Evolutionary conservation across 139 green algal genomes (phyloP).

Genomic region (Chlorella vulgaris): DNA sequence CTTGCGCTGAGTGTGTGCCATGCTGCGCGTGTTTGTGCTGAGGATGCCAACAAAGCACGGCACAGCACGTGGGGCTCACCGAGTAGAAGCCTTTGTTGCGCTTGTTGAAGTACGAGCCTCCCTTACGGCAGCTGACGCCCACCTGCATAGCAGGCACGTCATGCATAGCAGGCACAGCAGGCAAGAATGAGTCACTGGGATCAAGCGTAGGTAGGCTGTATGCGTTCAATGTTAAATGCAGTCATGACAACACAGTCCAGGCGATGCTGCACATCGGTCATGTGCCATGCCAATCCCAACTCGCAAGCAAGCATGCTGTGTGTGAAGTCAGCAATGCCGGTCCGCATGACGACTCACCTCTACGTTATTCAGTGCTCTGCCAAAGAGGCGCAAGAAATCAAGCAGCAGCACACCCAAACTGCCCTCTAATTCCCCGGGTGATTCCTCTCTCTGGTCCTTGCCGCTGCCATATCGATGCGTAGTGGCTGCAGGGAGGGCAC

Average conservation of each 20-base stretch:
- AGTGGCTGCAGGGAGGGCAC: neutral
- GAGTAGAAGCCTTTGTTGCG: constrained; percentile 19
- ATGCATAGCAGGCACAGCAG: too few species aligned
- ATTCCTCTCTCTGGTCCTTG: neutral
- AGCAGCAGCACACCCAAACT: constrained; percentile 89
- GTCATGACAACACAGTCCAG: too few species aligned
- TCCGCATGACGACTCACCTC: constrained; percentile 48
- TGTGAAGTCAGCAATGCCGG: too few species aligned
- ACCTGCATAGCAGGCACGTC: constrained; percentile 26
- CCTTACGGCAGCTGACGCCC: constrained; percentile 41
- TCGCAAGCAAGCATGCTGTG: too few species aligned
- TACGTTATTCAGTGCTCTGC: constrained; percentile 57
- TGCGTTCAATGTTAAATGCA: too few species aligned
- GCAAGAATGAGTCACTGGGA: neutral
- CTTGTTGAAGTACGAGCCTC: constrained; percentile 74
- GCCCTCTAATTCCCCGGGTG: constrained; percentile 58
- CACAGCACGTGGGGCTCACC: neutral
- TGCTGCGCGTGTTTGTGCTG: too few species aligned
- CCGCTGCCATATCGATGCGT: constrained; percentile 8
- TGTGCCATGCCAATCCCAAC: too few species aligned
- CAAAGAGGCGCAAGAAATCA: constrained; percentile 92
- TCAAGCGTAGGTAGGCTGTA: too few species aligned
- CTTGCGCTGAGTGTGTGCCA: too few species aligned
- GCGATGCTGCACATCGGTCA: too few species aligned
- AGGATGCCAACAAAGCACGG: too few species aligned